These are phyloP conservation scores for Fusarium sarcochroum DNA, from an alignment of 2,329 filamentous ascomycete species.

Conservation along the genomic window DNA sequence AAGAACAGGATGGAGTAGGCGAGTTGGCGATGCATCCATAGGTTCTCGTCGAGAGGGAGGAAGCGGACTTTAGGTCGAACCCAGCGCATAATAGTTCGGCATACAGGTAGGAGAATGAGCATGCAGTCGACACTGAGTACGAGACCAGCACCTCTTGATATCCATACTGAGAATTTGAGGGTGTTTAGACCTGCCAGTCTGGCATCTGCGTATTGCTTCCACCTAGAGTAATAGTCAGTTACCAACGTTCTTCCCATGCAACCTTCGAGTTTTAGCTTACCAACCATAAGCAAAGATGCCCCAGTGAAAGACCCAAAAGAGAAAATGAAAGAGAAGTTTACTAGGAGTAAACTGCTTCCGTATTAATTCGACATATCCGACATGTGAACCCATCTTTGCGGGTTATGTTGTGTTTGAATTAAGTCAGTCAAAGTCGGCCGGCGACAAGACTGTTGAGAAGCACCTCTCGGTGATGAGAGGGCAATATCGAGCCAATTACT, in stretches of 20 bases:
- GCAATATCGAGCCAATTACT: constrained; percentile 20
- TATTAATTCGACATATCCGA: constrained; percentile 61
- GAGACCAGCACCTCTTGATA: constrained; percentile 92
- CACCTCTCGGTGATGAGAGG: constrained; percentile 8
- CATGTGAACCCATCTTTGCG: constrained; percentile 56
- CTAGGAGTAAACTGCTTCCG: constrained; percentile 76
- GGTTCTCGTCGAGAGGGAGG: constrained; percentile 93
- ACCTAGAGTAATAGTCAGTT: constrained; percentile 67
- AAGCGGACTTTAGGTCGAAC: constrained; percentile 89
- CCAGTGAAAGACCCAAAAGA: constrained; percentile 86
- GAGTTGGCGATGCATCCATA: constrained; percentile 96
- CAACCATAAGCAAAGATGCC: constrained; percentile 88
- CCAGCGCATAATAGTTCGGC: constrained; percentile 87
- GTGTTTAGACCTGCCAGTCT: constrained; percentile 83
- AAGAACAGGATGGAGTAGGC: constrained; percentile 92
- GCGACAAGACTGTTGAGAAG: constrained; percentile 37
- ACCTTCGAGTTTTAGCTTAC: constrained; percentile 64
- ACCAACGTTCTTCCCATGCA: neutral
- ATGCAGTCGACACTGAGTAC: constrained; percentile 87
- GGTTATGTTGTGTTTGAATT: constrained; percentile 33
- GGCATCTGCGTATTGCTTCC: constrained; percentile 77
- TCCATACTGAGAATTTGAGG: constrained; percentile 91
- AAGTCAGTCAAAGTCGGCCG: constrained; percentile 36
- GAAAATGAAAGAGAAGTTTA: constrained; percentile 83
- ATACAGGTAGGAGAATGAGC: constrained; percentile 94